Base-by-base conservation (phyloP, 257 asterid species). In the Phtheirospermum japonicum region DNA sequence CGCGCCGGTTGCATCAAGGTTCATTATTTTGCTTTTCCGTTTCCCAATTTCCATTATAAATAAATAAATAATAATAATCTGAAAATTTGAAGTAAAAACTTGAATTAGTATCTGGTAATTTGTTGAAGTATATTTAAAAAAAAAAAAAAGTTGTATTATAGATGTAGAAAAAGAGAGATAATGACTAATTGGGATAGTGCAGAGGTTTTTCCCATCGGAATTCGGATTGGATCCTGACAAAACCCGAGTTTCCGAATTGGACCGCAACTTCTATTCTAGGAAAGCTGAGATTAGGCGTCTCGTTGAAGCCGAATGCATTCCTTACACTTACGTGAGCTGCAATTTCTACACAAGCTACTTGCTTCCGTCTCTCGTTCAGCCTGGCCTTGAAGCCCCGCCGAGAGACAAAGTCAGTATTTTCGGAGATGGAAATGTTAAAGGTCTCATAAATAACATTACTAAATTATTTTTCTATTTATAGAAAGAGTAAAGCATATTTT, bases 181-280 rank as follows among this genome's bases (percentile, higher is more conserved):
- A 51, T 64, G 73, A 40, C 32, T 56, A 39, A 45, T 65, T 61
- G 63, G 64, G 49, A 50, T 76, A 63, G 18, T 76, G 79, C 85
- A 86, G 94, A 80, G 95, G 85, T 91, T 91, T 65, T 72, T 86
- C 60, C 98, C 98, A 61, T 85, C 98, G 7, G 98, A 91, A 73
- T 91, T 88, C 16, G 98, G 98, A 65, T 20, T 68, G 17, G 95
- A 91, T 76, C 95, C 98, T 9, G 92, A 88, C 57, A 86, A 68
- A 79, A 88, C 76, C 65, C 85, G 72, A 53, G 68, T 88, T 6
- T 77, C 94, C 14, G 36, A 84, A 62, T 12, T 91, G 82, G 95
- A 88, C 72, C 79, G 77, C 74, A 48, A 73, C 70, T 91, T 91
- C 77, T 88, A 86, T 64, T 77, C 81, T 3, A 86, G 80, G 59